Conservation (phyloP, 352 stramenopile genomes). For the Pythium pyrilobum region DNA sequence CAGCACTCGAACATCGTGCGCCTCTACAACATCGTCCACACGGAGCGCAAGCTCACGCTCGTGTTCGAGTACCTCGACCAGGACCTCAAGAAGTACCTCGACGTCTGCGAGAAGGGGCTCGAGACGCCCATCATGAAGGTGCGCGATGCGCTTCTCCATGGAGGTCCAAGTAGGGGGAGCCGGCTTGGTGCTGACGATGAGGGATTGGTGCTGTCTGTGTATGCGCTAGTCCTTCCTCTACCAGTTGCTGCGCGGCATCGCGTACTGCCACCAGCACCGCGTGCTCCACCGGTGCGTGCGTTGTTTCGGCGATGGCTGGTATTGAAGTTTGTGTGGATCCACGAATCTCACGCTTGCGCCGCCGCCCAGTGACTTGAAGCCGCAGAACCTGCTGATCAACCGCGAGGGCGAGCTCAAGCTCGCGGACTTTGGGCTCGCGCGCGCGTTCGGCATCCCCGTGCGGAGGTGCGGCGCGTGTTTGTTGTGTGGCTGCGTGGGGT, state of each 20-base stretch:
- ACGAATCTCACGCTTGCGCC: too few relatives aligned
- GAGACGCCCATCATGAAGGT: conserved; percentile 89
- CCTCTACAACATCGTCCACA: conserved; percentile 99
- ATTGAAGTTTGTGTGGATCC: background rate
- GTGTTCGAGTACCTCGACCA: conserved; percentile 99
- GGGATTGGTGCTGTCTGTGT: background rate
- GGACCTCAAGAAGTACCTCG: conserved; percentile 99
- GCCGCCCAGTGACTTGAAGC: conserved; percentile 99
- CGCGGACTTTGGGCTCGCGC: conserved; percentile 99
- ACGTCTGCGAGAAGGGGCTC: conserved; percentile 97
- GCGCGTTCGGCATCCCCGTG: conserved; percentile 99
- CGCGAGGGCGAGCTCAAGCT: conserved; percentile 98
- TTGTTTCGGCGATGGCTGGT: background rate
- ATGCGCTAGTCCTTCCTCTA: conserved; percentile 93
- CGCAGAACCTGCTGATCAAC: conserved; percentile 98
- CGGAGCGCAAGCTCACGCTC: conserved; percentile 97
- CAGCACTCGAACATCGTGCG: conserved; percentile 98
- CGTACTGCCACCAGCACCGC: conserved; percentile 98
- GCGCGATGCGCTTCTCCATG: background rate
- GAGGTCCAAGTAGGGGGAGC: too few relatives aligned
- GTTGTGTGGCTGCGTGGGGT: background rate
- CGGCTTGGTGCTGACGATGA: background rate
- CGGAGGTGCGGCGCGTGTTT: conserved; percentile 52
- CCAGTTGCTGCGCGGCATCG: conserved; percentile 98
- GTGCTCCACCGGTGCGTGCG: conserved; percentile 82